Evolutionary conservation across 2,329 filamentous ascomycete species (phyloP).

Genomic region (Pseudogymnoascus verrucosus): DNA sequence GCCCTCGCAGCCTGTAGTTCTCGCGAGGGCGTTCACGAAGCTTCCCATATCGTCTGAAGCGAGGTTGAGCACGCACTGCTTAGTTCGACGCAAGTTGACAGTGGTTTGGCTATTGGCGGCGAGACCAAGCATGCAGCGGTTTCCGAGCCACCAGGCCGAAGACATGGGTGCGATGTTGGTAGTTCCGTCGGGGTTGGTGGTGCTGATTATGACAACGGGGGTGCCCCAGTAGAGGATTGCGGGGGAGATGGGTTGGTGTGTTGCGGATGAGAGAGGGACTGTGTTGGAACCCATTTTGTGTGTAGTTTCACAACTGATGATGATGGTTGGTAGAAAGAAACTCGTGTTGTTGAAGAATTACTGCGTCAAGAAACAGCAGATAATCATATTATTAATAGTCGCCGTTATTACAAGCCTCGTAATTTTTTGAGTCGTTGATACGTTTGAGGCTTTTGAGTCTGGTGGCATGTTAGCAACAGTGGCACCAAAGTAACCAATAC

Average conservation of each 20-base stretch:
- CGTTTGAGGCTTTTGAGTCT: neutral
- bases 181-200: conserved; percentile 34
- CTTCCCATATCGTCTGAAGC: conserved; percentile 34
- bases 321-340: neutral
- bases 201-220: conserved; percentile 33
- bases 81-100: conserved; percentile 33
- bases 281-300: neutral
- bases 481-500: neutral
- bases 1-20: conserved; percentile 13
- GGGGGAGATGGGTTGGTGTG: conserved; percentile 27
- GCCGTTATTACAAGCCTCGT: neutral
- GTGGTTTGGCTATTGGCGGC: conserved; percentile 31
- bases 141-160: conserved; percentile 37
- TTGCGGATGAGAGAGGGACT: neutral
- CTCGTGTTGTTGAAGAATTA: neutral
- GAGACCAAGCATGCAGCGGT: conserved; percentile 37
- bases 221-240: conserved; percentile 37
- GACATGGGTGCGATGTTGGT: conserved; percentile 37
- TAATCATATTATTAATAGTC: neutral
- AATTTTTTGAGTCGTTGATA: neutral
- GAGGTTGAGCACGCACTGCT: conserved; percentile 37
- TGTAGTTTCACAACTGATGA: neutral
- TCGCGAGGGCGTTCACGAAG: conserved; percentile 15
- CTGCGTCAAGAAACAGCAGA: neutral
- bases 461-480: neutral